Evolutionary conservation across 208 protist genomes (phyloP), one percentile per base, ranked within the genome.

Genomic region (Trypanosoma congolense): DNA sequence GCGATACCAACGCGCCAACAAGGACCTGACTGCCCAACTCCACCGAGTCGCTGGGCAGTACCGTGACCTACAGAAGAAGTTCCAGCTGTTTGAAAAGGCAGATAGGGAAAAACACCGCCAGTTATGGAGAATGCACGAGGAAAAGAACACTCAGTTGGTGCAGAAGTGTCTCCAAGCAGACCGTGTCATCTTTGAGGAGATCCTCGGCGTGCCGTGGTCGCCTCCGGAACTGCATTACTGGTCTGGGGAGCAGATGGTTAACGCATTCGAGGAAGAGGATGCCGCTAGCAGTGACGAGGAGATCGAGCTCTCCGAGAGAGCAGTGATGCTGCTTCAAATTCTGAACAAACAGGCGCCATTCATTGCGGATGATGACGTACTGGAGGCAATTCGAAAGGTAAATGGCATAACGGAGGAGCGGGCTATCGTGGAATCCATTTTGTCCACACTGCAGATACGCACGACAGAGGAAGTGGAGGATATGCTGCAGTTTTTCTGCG

Each of bases 11-110:
- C 68, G 80, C 43, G 71, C 86, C 31, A 98, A 98, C 77, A 91
- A 96, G 58, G 83, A 97, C 29, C 83, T 98, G 14, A 97, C 94
- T 2, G 74, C 95, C 36, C 86, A 97, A 62, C 94, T 97, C 49
- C 80, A 90, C 56, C 83, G 95, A 56, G 85, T 96, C 16, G 92
- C 88, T 8, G 79, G 76, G 47, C 92, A 98, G 74, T 98, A 97
- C 77, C 94, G 96, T 65, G 95, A 98, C 62, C 72, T 97, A n/a
- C 90, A 98, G 70, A 56, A 59, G 25, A 98, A 98, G 61, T 98
- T 97, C 65, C 80, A 91, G 55, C 75, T 85, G 22, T 97, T 97
- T 74, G 90, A 97, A 53, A 85, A 77, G 42, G 77, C 92, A 6
- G 96, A 98, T 73, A 90, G 84, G 50, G 73, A 87, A 26, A 96